Evolutionary conservation across 2,329 filamentous ascomycete species (phyloP), one percentile per base, ranked within the genome.

Genomic region (Xenoacremonium recifei): DNA sequence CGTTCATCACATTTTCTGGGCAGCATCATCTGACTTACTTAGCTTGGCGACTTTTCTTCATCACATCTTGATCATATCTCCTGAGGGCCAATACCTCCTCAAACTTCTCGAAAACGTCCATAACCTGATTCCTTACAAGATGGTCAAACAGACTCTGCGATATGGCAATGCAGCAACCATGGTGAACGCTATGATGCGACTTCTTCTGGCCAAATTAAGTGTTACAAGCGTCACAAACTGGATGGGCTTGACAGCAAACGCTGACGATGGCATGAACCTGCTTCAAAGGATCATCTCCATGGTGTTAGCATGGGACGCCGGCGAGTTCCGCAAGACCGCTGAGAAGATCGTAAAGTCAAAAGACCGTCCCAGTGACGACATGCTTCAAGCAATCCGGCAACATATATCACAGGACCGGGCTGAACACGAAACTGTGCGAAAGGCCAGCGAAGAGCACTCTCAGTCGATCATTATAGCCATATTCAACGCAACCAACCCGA

Each of bases 131-230:
- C 87, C 87, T 0, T 92, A 90, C 60, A 73, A 77, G 31, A 70
- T 89, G 49, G 73, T 91, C 37, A 77, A 82, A 45, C 85, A 91
- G 61, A 89, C 86, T 0, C 68, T 93, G 4, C 79, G 81, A 30
- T 75, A 91, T 12, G 85, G 87, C 5, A 93, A 92, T 59, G 87
- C 87, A 0, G 87, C 87, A 1, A 86, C 82, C 16, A 91, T 93
- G 87, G 83, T 92, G 42, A 86, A 77, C 55, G 87, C 76, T 44
- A 83, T 92, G 75, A 76, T 87, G 61, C 77, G 74, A 39, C 68
- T 92, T 13, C 72, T 91, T 13, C 72, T 93, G 12, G 82, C 87
- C n/a, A 93, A 93, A 65, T 69, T 90, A 42, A 87, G 85, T 50
- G 72, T 92, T 4, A 82, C 80, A 2, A 81, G 81, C 6, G 66